Evolutionary conservation across 306 rosid genomes (phyloP), one percentile per base, ranked within the genome.

Genomic region (Rosa multiflora): DNA sequence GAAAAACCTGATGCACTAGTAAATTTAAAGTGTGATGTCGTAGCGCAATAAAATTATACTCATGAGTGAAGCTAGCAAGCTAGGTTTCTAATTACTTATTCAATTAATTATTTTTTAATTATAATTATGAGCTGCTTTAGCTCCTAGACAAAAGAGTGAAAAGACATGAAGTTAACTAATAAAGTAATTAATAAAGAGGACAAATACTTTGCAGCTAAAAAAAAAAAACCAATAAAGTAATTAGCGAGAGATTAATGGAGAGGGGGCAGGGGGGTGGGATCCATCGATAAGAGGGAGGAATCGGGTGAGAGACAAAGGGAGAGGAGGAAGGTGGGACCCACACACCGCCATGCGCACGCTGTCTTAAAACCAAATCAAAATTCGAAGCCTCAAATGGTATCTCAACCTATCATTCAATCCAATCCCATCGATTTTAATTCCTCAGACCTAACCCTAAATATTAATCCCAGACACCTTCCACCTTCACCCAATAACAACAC

Each of bases 331-430:
- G 0, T 11, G 66, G 98, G 92, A 29, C 82, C 97, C 93, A 87
- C 88, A 37, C 83, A 92, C 97, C 93, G 91, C 94, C 92, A 89
- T 78, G 89, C 86, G 92, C 97, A 92, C 87, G 86, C 91, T 83
- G 93, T 86, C 86, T 82, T 82, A 8, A 35, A 62, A 88, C 83
- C 86, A 80, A 88, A 85, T 82, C 89, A 87, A 83, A 23, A 59
- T 12, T 88, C 75, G 29, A 49, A 69, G n/a, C 51, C 67, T 74
- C 71, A 21, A 43, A 20, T 11, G 18, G 51, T 62, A 58, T 46
- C 78, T 15, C 1, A 74, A 56, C 52, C 40, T 62, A 68, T 5
- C 71, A 43, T 48, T 70, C 56, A 21, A 44, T 72, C 61, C 61
- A 48, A 47, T 48, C 43, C 56, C 83, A 93, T 81, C 83, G 48